A percentile compares a stretch with the other conserved stretches of the same genome.
Conservation (phyloP, 2,329 filamentous ascomycete species). For the Fusarium buharicum region DNA sequence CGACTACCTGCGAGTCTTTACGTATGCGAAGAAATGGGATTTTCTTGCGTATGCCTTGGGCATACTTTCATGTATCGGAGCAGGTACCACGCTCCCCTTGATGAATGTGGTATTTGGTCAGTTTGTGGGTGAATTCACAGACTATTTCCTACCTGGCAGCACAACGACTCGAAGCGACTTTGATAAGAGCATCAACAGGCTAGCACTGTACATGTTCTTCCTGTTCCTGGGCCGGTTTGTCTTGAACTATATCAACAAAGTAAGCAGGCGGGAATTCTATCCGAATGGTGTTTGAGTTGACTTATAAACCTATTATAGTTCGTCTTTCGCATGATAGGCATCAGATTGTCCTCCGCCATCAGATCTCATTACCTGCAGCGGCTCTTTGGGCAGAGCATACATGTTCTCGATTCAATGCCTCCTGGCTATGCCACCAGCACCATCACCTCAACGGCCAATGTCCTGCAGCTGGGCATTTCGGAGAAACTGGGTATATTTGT, state of each 20-base stretch:
- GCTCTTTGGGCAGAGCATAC: slow-evolving; percentile 73
- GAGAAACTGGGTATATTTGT: slow-evolving; percentile 70
- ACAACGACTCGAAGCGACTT: slow-evolving; percentile 54
- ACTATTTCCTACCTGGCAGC: slow-evolving; percentile 51
- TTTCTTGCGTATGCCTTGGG: slow-evolving; percentile 60
- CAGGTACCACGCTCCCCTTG: slow-evolving; percentile 65
- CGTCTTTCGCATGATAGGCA: slow-evolving; percentile 69
- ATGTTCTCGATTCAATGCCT: slow-evolving; percentile 73
- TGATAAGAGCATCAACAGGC: slow-evolving; percentile 53
- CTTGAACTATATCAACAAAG: slow-evolving; percentile 70
- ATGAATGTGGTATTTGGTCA: slow-evolving; percentile 70
- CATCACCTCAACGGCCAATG: slow-evolving; percentile 72
- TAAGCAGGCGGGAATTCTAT: slow-evolving; percentile 27
- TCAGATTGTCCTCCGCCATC: slow-evolving; percentile 69
- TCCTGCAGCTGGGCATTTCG: slow-evolving; percentile 71
- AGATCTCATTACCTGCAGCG: slow-evolving; percentile 72
- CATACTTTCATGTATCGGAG: slow-evolving; percentile 60
- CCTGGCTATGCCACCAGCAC: slow-evolving; percentile 70
- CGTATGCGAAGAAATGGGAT: slow-evolving; percentile 65
- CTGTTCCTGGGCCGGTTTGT: slow-evolving; percentile 74
- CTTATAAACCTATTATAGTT: slow-evolving; percentile 50
- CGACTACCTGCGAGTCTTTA: slow-evolving; percentile 64
- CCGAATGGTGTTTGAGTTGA: neutral
- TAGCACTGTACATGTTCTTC: slow-evolving; percentile 73
- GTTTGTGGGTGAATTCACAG: slow-evolving; percentile 61